Conservation (phyloP, 352 stramenopile genomes). For the Globisporangium cystogenes region DNA sequence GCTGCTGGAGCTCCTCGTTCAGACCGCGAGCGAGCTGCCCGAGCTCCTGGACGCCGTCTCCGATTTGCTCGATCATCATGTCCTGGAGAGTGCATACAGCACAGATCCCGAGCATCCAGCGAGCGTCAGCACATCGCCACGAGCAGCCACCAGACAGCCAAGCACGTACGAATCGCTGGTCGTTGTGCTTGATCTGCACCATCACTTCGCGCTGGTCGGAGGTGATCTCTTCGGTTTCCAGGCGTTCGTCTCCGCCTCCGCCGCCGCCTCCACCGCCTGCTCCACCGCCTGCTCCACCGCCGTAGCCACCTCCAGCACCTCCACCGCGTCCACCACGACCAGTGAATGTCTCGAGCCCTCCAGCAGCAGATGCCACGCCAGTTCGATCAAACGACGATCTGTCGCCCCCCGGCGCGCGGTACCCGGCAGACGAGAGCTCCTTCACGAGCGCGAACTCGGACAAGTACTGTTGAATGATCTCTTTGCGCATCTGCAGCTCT, state of each 20-base stretch:
- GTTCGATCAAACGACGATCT: conserved; percentile 40
- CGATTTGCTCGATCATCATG: conserved; percentile 84
- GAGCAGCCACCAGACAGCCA: background rate
- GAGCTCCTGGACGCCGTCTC: conserved; percentile 71
- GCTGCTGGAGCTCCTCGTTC: conserved; percentile 82
- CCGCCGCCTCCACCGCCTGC: conserved; percentile 20
- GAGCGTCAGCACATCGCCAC: background rate
- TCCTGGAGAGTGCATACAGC: conserved; percentile 30
- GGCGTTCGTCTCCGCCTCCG: conserved; percentile 5
- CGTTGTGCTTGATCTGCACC: conserved; percentile 74
- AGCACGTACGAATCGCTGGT: conserved; percentile 72
- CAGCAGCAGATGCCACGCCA: conserved; percentile 37
- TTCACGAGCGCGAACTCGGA: conserved; percentile 76
- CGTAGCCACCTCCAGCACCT: conserved; percentile 20
- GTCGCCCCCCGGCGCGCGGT: conserved; percentile 33
- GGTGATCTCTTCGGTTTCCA: conserved; percentile 49
- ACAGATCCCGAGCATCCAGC: background rate
- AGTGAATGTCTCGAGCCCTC: conserved; percentile 65
- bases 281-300: conserved; percentile 20
- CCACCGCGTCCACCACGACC: conserved; percentile 19
- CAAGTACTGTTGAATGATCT: conserved; percentile 76
- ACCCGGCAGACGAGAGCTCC: conserved; percentile 56
- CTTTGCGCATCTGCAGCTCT: conserved; percentile 72
- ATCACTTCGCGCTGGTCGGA: conserved; percentile 61
- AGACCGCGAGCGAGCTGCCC: conserved; percentile 67